Percentiles rank a stretch among this genome's conserved stretches.
phyloP scores from a whole-genome alignment of 352 stramenopile species.

The Saprolegnia parasitica region DNA sequence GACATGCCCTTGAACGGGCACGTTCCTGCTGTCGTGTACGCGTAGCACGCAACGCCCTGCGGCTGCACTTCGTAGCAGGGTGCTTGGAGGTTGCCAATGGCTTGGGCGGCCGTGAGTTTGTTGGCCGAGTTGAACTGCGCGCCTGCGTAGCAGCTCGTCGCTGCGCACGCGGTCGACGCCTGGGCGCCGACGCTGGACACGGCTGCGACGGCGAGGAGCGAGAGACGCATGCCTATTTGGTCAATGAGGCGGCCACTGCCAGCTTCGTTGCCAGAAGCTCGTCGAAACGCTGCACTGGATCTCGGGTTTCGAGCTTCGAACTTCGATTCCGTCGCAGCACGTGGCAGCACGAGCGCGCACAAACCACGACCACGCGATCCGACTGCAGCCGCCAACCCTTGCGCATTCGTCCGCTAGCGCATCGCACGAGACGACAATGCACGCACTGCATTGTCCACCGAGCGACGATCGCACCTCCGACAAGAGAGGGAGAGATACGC shows the following conservation, averaged over 20 bases:
- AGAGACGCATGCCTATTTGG: not conserved
- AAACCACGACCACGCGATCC: too few relatives aligned
- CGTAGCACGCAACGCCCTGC: not conserved
- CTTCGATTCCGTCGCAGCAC: not conserved
- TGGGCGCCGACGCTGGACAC: not conserved
- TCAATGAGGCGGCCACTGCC: not conserved
- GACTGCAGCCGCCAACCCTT: too few relatives aligned
- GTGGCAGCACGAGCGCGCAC: not conserved
- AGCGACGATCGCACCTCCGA: not conserved
- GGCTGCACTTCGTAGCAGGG: not conserved
- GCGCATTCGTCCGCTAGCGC: not conserved
- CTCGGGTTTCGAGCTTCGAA: not conserved
- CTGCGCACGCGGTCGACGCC: not conserved
- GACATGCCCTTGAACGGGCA: conserved; percentile 4
- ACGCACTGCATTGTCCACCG: not conserved
- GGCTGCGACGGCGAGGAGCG: not conserved
- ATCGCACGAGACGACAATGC: too few relatives aligned
- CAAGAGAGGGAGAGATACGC: not conserved
- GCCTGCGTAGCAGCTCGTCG: not conserved
- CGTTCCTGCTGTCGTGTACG: not conserved
- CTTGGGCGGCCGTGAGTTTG: not conserved
- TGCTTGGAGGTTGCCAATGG: conserved; percentile 1
- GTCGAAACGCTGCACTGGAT: not conserved
- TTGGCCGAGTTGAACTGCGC: not conserved
- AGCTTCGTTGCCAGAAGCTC: not conserved